Evolutionary conservation across 805 yeast species (phyloP).

Genomic region (Schwanniomyces vanrijiae): DNA sequence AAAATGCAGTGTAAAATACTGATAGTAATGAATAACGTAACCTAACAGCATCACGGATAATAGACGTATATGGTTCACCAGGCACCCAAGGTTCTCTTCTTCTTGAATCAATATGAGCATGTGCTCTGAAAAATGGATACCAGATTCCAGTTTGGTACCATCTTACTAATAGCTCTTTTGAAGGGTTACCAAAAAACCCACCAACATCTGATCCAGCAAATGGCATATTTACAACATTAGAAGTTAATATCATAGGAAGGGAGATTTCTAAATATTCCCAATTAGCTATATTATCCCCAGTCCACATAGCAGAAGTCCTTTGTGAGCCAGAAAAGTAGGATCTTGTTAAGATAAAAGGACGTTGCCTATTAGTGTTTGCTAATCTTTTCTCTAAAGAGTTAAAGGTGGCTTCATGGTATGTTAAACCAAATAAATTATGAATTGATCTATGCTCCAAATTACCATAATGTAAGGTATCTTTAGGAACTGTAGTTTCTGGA

Average conservation of each 20-base stretch:
- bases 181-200: slow-evolving; percentile 92
- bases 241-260: slow-evolving; percentile 83
- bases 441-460: slow-evolving; percentile 88
- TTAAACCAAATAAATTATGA: slow-evolving; percentile 81
- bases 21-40: slow-evolving; percentile 80
- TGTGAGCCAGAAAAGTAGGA: slow-evolving; percentile 91
- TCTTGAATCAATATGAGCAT: slow-evolving; percentile 91
- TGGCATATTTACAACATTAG: slow-evolving; percentile 83
- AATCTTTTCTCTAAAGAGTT: slow-evolving; percentile 59
- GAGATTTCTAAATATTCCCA: slow-evolving; percentile 86
- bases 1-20: slow-evolving; percentile 74
- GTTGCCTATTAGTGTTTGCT: slow-evolving; percentile 40
- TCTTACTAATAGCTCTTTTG: slow-evolving; percentile 73
- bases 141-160: slow-evolving; percentile 97
- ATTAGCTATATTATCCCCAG: slow-evolving; percentile 92
- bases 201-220: slow-evolving; percentile 97
- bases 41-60: slow-evolving; percentile 67
- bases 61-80: slow-evolving; percentile 67
- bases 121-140: slow-evolving; percentile 96
- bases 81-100: slow-evolving; percentile 92
- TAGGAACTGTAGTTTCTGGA: slow-evolving; percentile 89
- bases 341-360: slow-evolving; percentile 89
- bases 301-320: slow-evolving; percentile 91
- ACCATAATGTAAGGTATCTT: slow-evolving; percentile 75
- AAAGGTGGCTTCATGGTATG: slow-evolving; percentile 79